Evolutionary conservation across 2,329 filamentous ascomycete species (phyloP), one percentile per base, ranked within the genome.

Genomic region (Botrytis galanthina): DNA sequence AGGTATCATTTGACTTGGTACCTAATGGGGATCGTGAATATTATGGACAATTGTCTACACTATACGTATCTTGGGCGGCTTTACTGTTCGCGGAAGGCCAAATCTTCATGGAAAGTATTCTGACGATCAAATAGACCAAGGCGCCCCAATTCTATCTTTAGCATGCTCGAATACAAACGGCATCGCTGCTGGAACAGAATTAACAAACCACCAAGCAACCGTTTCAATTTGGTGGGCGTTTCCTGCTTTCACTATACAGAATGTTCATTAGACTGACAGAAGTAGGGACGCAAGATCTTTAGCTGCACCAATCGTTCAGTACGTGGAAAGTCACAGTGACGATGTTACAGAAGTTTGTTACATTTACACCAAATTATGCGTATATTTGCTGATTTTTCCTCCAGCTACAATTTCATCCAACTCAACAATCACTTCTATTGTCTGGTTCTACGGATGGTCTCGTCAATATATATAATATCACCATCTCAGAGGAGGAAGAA

Each of bases 401-500:
- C 68, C 80, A 89, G 85, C 82, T 91, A 1, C 84, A 86, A 79
- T 90, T 90, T 78, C 90, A 93, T 81, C 90, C 90, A 0, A 83
- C 82, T 4, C 84, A 87, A 67, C 85, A 88, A 0, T 85, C 87
- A 62, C 84, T 92, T 26, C 86, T 95, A 9, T 85, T 95, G 18
- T 93, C 92, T 1, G 92, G 92, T 61, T 93, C 92, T 54, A 95
- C 92, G 22, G 93, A 96, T 82, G 92, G 92, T 10, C 87, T 95
- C 1, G 87, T 95, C 78, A 94, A 92, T 79, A 84, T 95, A 63
- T 93, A 92, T 82, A 91, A 96, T 83, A 91, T 89, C 29, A 86
- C 86, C 66, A 86, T 93, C 73, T 82, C 85, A 29, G 91, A 93
- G 77, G 93, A 95, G 82, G 93, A 95, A 79, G 93, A 95, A 64